Base-by-base conservation (phyloP, 176 grass and related monocot genomes). In the Raddia guianensis region DNA sequence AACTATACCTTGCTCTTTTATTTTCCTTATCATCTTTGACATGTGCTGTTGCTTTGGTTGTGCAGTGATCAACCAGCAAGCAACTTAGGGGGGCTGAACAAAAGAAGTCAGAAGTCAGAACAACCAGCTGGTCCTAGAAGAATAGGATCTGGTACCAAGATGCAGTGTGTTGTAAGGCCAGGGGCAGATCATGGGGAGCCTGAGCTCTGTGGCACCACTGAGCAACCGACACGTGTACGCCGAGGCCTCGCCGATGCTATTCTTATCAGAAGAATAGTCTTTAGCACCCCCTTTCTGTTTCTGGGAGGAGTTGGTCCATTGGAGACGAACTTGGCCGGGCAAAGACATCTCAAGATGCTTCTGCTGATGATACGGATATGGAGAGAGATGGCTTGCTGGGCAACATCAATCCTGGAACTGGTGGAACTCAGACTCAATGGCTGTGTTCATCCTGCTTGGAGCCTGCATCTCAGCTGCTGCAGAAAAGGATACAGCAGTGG, bases 261-360 rank as follows among this genome's bases (percentile, higher is more conserved):
- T 27, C 27, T 27, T 27, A 27, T 76, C 70, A 65, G 82, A 76
- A 81, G 77, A 80, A 80, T 76, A 76, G 49, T 19, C 16, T 63
- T 55, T 20, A 35, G 12, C 79, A 87, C 37, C 49, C 57, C 5
- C 66, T 73, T 51, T 83, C 74, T 73, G 43, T 73, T 88, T 79
- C 59, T 45, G 64, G 82, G 85, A 81, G 8, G 63, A 56, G 48
- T 76, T 84, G 40, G 76, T 89, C 70, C 21, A 69, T 52, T 49
- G 48, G 81, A 42, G 70, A 45, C 14, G 69, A 79, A 79, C 86
- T 68, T 68, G 61, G 44, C 61, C 40, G 12, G 35, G 19, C 44
- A 44, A 51, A 45, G 21, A 49, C 50, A 83, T 37, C 18, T 4
- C 43, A 66, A 61, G 75, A 79, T 52, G 51, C 44, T 83, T 65